Conservation (phyloP, 371 early-diverging fungal species). For the Nematocida sp. region DNA sequence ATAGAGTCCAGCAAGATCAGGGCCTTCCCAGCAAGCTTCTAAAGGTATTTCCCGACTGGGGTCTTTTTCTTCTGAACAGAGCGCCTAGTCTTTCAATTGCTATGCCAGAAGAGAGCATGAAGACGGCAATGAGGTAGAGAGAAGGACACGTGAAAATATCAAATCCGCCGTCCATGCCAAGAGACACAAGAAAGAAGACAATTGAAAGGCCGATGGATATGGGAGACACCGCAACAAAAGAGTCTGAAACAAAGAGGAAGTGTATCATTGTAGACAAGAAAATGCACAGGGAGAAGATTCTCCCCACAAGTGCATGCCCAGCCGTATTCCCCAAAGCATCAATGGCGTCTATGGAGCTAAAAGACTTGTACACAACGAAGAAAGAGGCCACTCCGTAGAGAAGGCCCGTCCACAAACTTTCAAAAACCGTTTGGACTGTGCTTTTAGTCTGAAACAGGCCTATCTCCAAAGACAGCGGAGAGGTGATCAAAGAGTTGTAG, state of each 20-base stretch:
- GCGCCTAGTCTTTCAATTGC: slow-evolving; percentile 3
- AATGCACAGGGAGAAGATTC: slow-evolving; percentile 40
- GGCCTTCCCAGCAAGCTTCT: no score
- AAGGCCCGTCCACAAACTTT: slow-evolving; percentile 2
- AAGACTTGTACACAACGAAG: slow-evolving; percentile 21
- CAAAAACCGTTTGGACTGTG: slow-evolving; percentile 47
- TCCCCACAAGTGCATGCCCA: not conserved
- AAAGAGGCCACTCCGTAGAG: slow-evolving; percentile 39
- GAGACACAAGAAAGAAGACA: slow-evolving; percentile 11
- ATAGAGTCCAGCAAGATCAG: no score
- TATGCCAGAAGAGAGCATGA: not conserved
- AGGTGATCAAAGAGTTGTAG: slow-evolving; percentile 64
- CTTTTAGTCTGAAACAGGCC: slow-evolving; percentile 60
- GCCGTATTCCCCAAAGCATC: not conserved
- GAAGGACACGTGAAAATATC: slow-evolving; percentile 15
- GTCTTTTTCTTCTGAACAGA: slow-evolving; percentile 2
- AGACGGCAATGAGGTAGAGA: slow-evolving; percentile 8
- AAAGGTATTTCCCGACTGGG: no score
- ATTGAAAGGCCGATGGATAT: not conserved
- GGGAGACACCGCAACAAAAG: slow-evolving; percentile 11
- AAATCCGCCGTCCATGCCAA: slow-evolving; percentile 41
- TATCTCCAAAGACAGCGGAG: slow-evolving; percentile 61
- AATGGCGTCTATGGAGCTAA: slow-evolving; percentile 34
- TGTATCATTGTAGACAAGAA: slow-evolving; percentile 30
- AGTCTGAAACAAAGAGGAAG: slow-evolving; percentile 31